phyloP scores from a whole-genome alignment of 768 basidiomycete genomes.

The Sporobolomyces roseus region DNA sequence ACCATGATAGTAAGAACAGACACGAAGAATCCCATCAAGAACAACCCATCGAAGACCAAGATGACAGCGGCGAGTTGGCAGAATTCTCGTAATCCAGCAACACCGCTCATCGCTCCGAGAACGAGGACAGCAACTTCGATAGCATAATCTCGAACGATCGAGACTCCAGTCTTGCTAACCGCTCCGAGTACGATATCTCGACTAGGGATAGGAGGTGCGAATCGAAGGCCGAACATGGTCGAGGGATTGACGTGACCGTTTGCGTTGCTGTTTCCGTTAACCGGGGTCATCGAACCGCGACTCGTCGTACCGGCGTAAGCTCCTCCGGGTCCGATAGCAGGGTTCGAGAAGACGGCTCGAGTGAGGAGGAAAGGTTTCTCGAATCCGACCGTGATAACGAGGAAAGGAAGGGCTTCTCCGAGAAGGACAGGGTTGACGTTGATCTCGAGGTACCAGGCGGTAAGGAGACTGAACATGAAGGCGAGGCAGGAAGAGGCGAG shows the following conservation, averaged over 20 bases:
- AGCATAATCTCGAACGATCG: conserved; percentile 86
- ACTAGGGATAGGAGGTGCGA: conserved; percentile 40
- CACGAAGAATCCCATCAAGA: conserved; percentile 84
- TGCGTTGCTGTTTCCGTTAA: conserved; percentile 2
- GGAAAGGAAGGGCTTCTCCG: conserved; percentile 92
- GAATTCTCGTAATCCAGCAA: conserved; percentile 86
- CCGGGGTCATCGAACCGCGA: conserved; percentile 37
- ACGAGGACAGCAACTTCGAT: conserved; percentile 85
- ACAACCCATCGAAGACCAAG: conserved; percentile 76
- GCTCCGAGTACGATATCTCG: conserved; percentile 77
- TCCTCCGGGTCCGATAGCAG: conserved; percentile 51
- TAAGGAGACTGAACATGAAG: conserved; percentile 75
- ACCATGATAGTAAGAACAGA: conserved; percentile 91
- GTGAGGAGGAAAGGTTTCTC: conserved; percentile 94
- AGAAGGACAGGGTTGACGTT: conserved; percentile 87
- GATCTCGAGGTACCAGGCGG: conserved; percentile 70
- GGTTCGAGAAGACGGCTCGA: conserved; percentile 79
- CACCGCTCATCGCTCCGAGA: conserved; percentile 78
- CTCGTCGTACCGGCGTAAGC: conserved; percentile 22
- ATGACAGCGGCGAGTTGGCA: conserved; percentile 90
- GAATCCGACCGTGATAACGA: conserved; percentile 96
- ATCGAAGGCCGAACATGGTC: conserved; percentile 32
- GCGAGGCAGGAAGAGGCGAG: conserved; percentile 75
- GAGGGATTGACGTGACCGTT: background rate
- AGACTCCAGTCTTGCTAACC: conserved; percentile 69